Evolutionary conservation across 805 yeast species (phyloP).

Genomic region (Ogataea trehalophila): DNA sequence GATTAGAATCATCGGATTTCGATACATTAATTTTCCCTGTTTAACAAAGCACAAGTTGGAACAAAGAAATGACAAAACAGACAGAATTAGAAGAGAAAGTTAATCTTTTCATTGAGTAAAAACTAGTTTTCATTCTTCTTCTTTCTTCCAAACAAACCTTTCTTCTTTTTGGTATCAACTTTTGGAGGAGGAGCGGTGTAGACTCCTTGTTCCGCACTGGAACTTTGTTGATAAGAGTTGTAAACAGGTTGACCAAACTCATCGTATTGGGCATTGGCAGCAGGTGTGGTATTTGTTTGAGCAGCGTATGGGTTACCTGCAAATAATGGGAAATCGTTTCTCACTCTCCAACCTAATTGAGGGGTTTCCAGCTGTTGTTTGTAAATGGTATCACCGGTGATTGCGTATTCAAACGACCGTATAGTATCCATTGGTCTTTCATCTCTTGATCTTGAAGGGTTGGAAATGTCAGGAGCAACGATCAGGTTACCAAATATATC

Average conservation of each 20-base stretch:
- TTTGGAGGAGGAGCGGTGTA: constrained; percentile 47
- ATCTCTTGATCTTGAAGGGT: constrained; percentile 89
- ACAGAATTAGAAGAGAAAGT: too few species aligned
- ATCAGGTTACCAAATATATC: constrained; percentile 89
- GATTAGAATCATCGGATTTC: too few species aligned
- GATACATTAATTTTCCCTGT: too few species aligned
- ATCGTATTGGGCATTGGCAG: constrained; percentile 26
- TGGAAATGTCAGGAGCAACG: constrained; percentile 75
- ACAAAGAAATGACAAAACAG: too few species aligned
- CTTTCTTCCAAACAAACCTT: constrained; percentile 72
- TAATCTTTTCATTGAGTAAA: too few species aligned
- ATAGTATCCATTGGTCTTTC: constrained; percentile 98
- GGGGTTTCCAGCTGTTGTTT: constrained; percentile 78
- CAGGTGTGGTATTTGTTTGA: constrained; percentile 18
- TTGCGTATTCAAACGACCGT: constrained; percentile 87
- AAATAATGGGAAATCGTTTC: constrained; percentile 68
- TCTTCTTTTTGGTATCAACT: constrained; percentile 61
- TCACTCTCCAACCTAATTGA: constrained; percentile 78
- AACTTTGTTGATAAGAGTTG: constrained; percentile 23
- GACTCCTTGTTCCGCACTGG: constrained; percentile 26
- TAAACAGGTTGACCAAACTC: constrained; percentile 36
- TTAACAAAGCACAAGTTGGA: too few species aligned
- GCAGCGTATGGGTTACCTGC: constrained; percentile 37
- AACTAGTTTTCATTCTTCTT: constrained; percentile 15
- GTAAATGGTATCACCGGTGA: constrained; percentile 80